Base-by-base conservation (phyloP, 352 stramenopile genomes). In the Globisporangium viniferum region DNA sequence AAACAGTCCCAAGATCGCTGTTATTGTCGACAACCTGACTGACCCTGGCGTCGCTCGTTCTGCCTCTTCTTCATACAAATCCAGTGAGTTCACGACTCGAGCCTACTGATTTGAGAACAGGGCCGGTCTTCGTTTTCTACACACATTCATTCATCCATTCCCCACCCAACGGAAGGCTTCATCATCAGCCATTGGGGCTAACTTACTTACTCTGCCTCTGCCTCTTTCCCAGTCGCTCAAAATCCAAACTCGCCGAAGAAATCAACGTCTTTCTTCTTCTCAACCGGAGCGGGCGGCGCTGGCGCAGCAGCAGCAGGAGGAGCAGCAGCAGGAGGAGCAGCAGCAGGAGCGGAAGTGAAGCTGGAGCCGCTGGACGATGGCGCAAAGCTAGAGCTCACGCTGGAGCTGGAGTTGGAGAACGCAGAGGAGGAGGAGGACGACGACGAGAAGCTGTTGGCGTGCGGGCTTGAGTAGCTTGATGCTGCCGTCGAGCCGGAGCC, bases 221-320 rank as follows among this genome's bases (percentile, higher is more conserved):
- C 20, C 0, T 31, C 24, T 46, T 35, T 65, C 59, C 8, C 51
- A 58, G 35, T 46, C 9, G 31, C 48, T 79, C 82, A 94, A 62
- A 91, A 90, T 9, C 86, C 86, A 64, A 92, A 94, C 73, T 94
- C 86, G 12, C 82, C 82, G 59, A 94, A 94, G 68, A 94, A 94
- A 67, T 94, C 86, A 24, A 94, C 86, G 59, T 94, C 81, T 68
- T 93, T 93, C 81, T 92, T 91, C 27, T 78, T 76, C 24, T 76
- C 76, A 27, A 79, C 71, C 6, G 76, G 69, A 10, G 75, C 46
- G 6, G 70, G 60, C 8, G 73, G 60, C 12, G 73, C 48, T 29
- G 73, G 63, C n/a, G 64, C 58, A 0, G 59, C 36, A 8, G 69
- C 44, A 3, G 31, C 31, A 6, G 31, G 31, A 41, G 79, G 5